phyloP scores from a whole-genome alignment of 2,329 filamentous ascomycete species.

The Fusarium citri region DNA sequence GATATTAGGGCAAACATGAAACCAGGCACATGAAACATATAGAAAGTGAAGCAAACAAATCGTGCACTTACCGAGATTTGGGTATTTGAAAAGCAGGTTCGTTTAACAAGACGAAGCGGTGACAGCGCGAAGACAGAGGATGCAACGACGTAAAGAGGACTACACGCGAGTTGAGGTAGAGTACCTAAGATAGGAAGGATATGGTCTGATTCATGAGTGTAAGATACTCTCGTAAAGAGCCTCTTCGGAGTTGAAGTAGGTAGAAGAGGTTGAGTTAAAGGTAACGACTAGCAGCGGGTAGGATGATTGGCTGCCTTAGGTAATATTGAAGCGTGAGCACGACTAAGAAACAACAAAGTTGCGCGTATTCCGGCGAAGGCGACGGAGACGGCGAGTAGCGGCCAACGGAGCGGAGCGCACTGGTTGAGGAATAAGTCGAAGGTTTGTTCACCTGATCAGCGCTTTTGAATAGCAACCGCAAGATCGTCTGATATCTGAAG shows the following conservation, averaged over 20 bases:
- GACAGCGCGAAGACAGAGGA: background rate
- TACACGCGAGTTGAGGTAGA: slow-evolving; percentile 8
- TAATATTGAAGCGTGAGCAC: slow-evolving; percentile 29
- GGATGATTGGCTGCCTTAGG: slow-evolving; percentile 29
- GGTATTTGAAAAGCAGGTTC: background rate
- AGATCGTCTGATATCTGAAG: slow-evolving; percentile 2
- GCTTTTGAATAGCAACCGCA: slow-evolving; percentile 19
- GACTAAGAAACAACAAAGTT: slow-evolving; percentile 2
- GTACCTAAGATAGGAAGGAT: background rate
- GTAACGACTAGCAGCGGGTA: slow-evolving; percentile 15
- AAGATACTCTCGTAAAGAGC: slow-evolving; percentile 17
- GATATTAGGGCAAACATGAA: slow-evolving; percentile 3
- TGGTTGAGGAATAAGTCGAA: slow-evolving; percentile 30
- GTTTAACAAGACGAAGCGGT: background rate
- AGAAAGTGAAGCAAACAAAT: slow-evolving; percentile 31
- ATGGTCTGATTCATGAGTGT: background rate
- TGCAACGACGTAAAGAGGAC: slow-evolving; percentile 6
- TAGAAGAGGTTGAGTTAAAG: slow-evolving; percentile 23
- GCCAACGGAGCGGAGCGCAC: slow-evolving; percentile 25
- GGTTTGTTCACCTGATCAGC: slow-evolving; percentile 27
- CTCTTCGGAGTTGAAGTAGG: slow-evolving; percentile 8
- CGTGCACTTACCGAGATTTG: slow-evolving; percentile 27
- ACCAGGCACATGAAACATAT: slow-evolving; percentile 16
- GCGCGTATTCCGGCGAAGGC: slow-evolving; percentile 36
- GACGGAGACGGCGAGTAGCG: slow-evolving; percentile 38